A percentile compares a stretch with the other conserved stretches of the same genome.
These are phyloP conservation scores for Ceratocystis huliohia DNA, from an alignment of 2,329 filamentous ascomycete species.

Conservation along the genomic window DNA sequence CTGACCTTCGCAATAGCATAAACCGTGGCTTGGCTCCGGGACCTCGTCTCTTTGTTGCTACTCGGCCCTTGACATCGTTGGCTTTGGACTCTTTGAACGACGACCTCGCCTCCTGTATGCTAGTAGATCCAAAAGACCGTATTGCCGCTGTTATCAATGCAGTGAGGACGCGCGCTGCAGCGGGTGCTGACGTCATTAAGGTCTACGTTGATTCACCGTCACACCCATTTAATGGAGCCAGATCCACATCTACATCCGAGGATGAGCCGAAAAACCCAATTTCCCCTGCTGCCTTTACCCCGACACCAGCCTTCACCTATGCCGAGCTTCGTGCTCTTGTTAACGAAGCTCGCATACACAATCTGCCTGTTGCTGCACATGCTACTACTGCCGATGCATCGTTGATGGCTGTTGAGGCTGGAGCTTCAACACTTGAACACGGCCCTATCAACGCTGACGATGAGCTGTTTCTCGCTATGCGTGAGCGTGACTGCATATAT, in stretches of 20 bases:
- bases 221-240: constrained; percentile 33
- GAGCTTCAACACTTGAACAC: constrained; percentile 38
- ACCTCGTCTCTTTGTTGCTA: constrained; percentile 43
- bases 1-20: constrained; percentile 40
- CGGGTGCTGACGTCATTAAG: constrained; percentile 40
- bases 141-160: constrained; percentile 34
- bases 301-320: constrained; percentile 35
- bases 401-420: constrained; percentile 35
- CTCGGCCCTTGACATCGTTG: constrained; percentile 37
- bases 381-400: constrained; percentile 32
- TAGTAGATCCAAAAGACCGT: constrained; percentile 35
- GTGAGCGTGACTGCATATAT: constrained; percentile 34
- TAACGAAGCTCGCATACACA: constrained; percentile 32
- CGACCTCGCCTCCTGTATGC: constrained; percentile 1
- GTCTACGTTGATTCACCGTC: constrained; percentile 40
- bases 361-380: constrained; percentile 34
- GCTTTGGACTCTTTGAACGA: constrained; percentile 29
- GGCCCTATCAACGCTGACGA: constrained; percentile 29
- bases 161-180: constrained; percentile 35
- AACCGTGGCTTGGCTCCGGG: constrained; percentile 42
- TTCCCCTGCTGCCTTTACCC: constrained; percentile 14
- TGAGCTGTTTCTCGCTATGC: constrained; percentile 35
- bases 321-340: constrained; percentile 41
- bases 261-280: constrained; percentile 29
- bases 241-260: constrained; percentile 26